Conservation (phyloP, 257 asterid species). For the Solanum sitiens region DNA sequence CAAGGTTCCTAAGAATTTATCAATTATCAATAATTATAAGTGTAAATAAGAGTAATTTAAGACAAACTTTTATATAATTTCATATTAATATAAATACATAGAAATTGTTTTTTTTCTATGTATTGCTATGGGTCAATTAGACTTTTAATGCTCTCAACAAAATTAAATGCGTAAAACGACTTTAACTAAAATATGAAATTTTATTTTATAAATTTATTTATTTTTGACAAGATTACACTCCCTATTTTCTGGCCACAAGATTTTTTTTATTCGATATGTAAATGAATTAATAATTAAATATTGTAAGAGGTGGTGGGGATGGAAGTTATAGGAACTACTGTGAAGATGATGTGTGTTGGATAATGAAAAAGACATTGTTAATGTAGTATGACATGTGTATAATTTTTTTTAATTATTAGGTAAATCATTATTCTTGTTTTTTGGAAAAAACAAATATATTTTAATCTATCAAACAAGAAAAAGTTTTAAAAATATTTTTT, state of each 20-base stretch:
- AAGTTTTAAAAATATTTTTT: too few relatives aligned
- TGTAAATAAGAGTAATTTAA: too few relatives aligned
- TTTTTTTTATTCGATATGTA: background rate
- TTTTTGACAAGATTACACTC: background rate
- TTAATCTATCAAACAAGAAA: too few relatives aligned
- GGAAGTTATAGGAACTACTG: background rate
- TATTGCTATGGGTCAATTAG: background rate
- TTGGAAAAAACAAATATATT: too few relatives aligned
- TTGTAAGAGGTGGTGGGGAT: background rate
- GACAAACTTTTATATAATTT: too few relatives aligned
- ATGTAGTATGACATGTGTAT: too few relatives aligned
- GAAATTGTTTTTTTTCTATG: too few relatives aligned
- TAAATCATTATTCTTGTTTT: too few relatives aligned
- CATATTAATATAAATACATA: too few relatives aligned
- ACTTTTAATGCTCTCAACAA: background rate
- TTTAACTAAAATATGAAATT: background rate
- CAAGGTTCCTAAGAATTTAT: too few relatives aligned
- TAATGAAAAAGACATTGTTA: background rate
- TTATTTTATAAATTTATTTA: background rate
- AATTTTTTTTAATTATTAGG: too few relatives aligned
- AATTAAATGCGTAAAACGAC: background rate
- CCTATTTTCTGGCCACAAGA: background rate
- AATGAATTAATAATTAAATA: background rate
- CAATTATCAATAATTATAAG: too few relatives aligned
- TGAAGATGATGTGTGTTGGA: background rate